A percentile compares a stretch with the other conserved stretches of the same genome.
phyloP scores from a whole-genome alignment of 2,329 filamentous ascomycete genomes.

The Chaetomiaceae sp. region DNA sequence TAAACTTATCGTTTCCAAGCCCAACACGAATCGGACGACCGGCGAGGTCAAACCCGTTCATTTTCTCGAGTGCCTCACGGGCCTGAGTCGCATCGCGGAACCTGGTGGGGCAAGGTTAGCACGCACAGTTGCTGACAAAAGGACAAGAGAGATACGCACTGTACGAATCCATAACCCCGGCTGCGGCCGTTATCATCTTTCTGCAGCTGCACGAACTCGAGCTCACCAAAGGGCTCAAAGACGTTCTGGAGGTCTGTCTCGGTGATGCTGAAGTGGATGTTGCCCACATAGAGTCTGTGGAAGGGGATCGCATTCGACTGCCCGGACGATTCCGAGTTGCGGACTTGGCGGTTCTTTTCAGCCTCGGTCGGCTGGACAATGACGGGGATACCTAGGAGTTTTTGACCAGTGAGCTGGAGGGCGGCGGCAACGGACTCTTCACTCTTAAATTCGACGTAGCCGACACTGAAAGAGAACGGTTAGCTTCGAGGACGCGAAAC shows the following conservation, averaged over 20 bases:
- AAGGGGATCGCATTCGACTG: conserved; percentile 85
- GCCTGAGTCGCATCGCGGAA: conserved; percentile 88
- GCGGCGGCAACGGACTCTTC: conserved; percentile 91
- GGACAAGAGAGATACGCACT: conserved; percentile 60
- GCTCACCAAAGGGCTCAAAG: conserved; percentile 94
- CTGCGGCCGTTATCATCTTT: conserved; percentile 90
- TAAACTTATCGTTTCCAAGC: conserved; percentile 99
- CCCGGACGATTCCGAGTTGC: conserved; percentile 65
- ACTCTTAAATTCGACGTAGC: conserved; percentile 97
- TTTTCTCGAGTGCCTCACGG: conserved; percentile 92
- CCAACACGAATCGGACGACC: conserved; percentile 96
- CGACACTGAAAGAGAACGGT: conserved; percentile 61
- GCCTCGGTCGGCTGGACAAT: conserved; percentile 98
- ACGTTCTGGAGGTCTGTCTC: conserved; percentile 93
- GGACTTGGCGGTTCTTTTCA: conserved; percentile 97
- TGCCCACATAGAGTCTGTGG: conserved; percentile 96
- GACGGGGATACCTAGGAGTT: conserved; percentile 95
- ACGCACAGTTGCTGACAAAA: neutral
- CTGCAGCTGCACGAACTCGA: conserved; percentile 95
- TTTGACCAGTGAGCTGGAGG: conserved; percentile 97
- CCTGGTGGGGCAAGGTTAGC: conserved; percentile 41
- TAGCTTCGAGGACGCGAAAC: conserved; percentile 30
- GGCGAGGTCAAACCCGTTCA: conserved; percentile 98
- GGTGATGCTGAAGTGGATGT: conserved; percentile 99
- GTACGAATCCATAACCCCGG: conserved; percentile 95